Evolutionary conservation across 169 alveolate species (phyloP).

Genomic region (Cryptosporidium xiaoi): DNA sequence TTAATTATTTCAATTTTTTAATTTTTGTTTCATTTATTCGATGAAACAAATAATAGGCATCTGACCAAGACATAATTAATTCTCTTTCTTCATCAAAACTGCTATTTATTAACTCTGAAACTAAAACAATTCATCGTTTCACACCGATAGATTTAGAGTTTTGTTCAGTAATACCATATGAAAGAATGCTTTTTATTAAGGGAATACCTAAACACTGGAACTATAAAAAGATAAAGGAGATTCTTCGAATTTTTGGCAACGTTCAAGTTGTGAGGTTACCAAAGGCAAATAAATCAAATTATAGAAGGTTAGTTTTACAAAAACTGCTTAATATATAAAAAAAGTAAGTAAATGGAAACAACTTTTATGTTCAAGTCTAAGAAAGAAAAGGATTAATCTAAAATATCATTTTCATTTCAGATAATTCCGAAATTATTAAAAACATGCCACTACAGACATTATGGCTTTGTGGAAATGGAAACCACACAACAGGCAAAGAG

Average conservation of each 20-base stretch:
- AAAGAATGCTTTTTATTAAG: conserved; percentile 62
- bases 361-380: background rate
- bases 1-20: background rate
- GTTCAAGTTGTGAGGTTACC: conserved; percentile 60
- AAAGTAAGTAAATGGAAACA: background rate
- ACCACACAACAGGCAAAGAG: conserved; percentile 51
- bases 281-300: conserved; percentile 49
- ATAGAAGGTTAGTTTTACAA: conserved; percentile 44
- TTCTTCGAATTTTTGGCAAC: conserved; percentile 51
- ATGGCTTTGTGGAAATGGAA: conserved; percentile 72
- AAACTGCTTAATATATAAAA: background rate
- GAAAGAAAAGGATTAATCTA: background rate
- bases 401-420: background rate
- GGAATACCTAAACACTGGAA: conserved; percentile 61
- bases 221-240: conserved; percentile 14
- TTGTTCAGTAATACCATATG: conserved; percentile 14
- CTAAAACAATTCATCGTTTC: conserved; percentile 43
- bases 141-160: conserved; percentile 33
- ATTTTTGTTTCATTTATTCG: background rate
- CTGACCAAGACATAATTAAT: conserved; percentile 37
- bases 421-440: too few species aligned
- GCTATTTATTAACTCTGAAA: conserved; percentile 21
- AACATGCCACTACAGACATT: conserved; percentile 1
- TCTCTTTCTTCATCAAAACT: conserved; percentile 48
- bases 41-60: conserved; percentile 12